Conservation (phyloP, 2,329 filamentous ascomycete species). For the Trichoderma afroharzianum region DNA sequence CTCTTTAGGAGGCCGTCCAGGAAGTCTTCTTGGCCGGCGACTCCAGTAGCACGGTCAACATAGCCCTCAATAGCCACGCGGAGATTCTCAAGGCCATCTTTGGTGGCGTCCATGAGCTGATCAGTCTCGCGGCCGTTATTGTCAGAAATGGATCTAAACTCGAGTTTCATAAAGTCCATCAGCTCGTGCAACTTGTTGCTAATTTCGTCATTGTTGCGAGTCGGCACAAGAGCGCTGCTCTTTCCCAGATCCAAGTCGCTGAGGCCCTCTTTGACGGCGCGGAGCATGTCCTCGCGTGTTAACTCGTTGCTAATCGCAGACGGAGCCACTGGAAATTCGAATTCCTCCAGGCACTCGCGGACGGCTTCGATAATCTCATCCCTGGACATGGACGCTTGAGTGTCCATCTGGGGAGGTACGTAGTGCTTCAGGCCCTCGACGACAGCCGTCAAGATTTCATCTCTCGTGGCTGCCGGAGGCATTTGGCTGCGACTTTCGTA, state of each 20-base stretch:
- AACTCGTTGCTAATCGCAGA: constrained; percentile 52
- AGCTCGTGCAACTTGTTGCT: constrained; percentile 61
- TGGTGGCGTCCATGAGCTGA: constrained; percentile 82
- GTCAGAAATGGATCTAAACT: constrained; percentile 60
- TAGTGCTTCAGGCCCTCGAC: constrained; percentile 84
- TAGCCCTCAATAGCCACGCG: constrained; percentile 78
- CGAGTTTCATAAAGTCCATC: constrained; percentile 54
- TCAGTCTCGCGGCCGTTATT: constrained; percentile 76
- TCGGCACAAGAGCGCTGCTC: constrained; percentile 40
- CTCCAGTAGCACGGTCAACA: constrained; percentile 67
- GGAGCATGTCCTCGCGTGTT: constrained; percentile 59
- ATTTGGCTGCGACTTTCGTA: constrained; percentile 57
- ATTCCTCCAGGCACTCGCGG: constrained; percentile 79
- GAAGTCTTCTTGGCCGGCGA: constrained; percentile 72
- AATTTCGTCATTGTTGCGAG: constrained; percentile 47
- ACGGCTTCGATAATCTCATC: constrained; percentile 84
- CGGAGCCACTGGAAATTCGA: constrained; percentile 67
- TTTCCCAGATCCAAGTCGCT: constrained; percentile 46
- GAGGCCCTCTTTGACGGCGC: constrained; percentile 61
- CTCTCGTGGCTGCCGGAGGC: constrained; percentile 64
- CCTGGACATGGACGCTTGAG: constrained; percentile 65
- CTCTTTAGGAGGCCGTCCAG: constrained; percentile 64
- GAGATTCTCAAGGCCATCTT: constrained; percentile 79
- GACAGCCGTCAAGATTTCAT: constrained; percentile 81
- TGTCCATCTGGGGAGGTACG: constrained; percentile 67